These are phyloP conservation scores for Pistacia atlantica DNA, from an alignment of 345 rosid species.

Conservation along the genomic window DNA sequence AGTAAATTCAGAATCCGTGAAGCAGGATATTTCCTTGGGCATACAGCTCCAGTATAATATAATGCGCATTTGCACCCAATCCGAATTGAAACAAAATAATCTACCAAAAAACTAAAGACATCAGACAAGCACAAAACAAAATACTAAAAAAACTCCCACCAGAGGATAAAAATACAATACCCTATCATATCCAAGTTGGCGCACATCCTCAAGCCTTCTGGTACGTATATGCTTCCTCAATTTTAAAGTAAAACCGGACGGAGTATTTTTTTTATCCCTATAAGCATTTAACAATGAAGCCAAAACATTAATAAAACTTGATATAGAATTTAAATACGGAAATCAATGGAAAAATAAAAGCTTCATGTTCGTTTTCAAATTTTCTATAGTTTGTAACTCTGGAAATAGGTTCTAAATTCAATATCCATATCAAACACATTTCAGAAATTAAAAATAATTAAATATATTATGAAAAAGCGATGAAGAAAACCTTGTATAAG, in stretches of 20 bases:
- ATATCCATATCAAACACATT: too few relatives aligned
- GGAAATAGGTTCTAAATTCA: too few relatives aligned
- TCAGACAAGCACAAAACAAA: background rate
- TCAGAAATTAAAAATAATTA: too few relatives aligned
- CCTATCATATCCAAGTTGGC: conserved; percentile 97
- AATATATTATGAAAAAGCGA: background rate
- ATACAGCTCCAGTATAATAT: conserved; percentile 91
- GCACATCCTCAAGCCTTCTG: conserved; percentile 96
- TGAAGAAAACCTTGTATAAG: conserved; percentile 63
- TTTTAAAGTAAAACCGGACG: conserved; percentile 96
- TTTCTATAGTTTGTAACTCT: too few relatives aligned
- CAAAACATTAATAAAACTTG: too few relatives aligned
- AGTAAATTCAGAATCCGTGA: conserved; percentile 83
- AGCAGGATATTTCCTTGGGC: conserved; percentile 98
- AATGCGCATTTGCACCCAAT: conserved; percentile 83
- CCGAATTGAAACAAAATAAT: conserved; percentile 96
- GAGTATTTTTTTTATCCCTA: conserved; percentile 96
- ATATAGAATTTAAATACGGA: too few relatives aligned
- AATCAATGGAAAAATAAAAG: too few relatives aligned
- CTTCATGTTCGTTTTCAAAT: too few relatives aligned
- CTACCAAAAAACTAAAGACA: conserved; percentile 35
- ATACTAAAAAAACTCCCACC: too few relatives aligned
- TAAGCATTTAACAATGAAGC: conserved; percentile 12
- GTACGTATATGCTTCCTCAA: conserved; percentile 90
- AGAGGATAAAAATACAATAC: conserved; percentile 38